Base-by-base conservation (phyloP, 2,329 filamentous ascomycete species). In the Pseudofabraea citricarpa region DNA sequence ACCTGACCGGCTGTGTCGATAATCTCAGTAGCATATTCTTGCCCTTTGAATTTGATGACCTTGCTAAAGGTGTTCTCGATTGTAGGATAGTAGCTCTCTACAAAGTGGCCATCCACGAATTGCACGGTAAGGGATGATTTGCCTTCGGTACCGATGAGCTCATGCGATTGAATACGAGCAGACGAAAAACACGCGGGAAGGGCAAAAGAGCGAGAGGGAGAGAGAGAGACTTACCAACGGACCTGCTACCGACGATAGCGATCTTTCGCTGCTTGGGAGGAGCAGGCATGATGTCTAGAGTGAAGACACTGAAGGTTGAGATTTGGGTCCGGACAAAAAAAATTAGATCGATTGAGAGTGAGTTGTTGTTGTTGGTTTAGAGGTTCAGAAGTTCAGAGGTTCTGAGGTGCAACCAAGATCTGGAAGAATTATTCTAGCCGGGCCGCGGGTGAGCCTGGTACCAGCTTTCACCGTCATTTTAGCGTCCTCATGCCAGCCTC, bases 51-150 rank as follows among this genome's bases (percentile, higher is more conserved):
- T 58, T 88, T 86, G 65, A 98, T 95, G 55, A 90, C 84, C 66
- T 95, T 95, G 73, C 86, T 94, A 65, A 98, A 98, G 2, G 91
- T 97, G 67, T 97, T 98, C 68, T 98, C 93, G 60, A 98, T 97
- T 31, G 93, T 98, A 26, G 93, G 93, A 66, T 98, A 98, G 70
- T 98, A 98, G 67, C 87, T 94, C 67, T 98, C 93, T 61, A 98
- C 91, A 63, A 98, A 98, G 70, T 95, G 90, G 50, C 90, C 90
- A 64, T 98, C 93, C 62, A 96, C 91, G 62, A 93, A 97, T 63
- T 91, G 91, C 37, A 97, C 93, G 10, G 93, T 95, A 53, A 98
- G 81, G 43, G 91, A 97, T 18, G 90, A 96, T 75, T 98, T 98
- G 67, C 93, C 93, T 97, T 58, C 47, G 48, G 23, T 43, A 43